Base-by-base conservation (phyloP, 352 stramenopile genomes). In the Plasmopara muralis region DNA sequence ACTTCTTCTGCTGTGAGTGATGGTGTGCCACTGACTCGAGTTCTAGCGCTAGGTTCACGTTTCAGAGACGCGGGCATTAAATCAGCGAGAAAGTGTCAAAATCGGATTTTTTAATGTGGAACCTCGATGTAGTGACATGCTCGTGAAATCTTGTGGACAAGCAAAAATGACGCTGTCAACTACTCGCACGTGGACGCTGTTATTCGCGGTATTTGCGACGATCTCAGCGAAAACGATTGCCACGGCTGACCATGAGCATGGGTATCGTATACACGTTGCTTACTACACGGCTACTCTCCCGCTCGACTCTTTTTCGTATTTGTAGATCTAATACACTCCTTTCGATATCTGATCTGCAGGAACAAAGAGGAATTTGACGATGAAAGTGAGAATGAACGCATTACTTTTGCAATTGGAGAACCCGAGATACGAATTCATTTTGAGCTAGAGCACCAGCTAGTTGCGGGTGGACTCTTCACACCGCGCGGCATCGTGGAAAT, bases 321-420 rank as follows among this genome's bases (percentile, higher is more conserved):
- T 18, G 6, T 34, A 53, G 28, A 54, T 60, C 43, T 70, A 13
- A 50, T 14, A 25, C 44, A 29, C 16, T 16, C 6, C 15, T 40
- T 30, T 20, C 55, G 13, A 18, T 30, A 2, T 14, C 14, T 41
- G 37, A 13, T 44, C 33, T 42, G 9, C 47, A 89, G 78, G 63
- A 70, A 82, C 50, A 73, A 75, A 46, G 75, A 86, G 42, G 75
- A 87, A 42, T 84, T 85, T 45, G 73, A 73, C 29, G 73, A 85
- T 43, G 72, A 85, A 18, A 83, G 81, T n/a, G 72, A 81, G 18
- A 72, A 81, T 50, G 70, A 66, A 41, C 45, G 53, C 13, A 44
- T 57, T 9, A 52, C 60, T 20, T 49, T 66, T 12, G 53, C 53
- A 30, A 47, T 64, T 4, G 63, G 49, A 2, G 76, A 76, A 35